A percentile compares a stretch with the other conserved stretches of the same genome.
Evolutionary conservation across 305 asterid genomes (phyloP).

Genomic region (Solanum aculeatissimum): DNA sequence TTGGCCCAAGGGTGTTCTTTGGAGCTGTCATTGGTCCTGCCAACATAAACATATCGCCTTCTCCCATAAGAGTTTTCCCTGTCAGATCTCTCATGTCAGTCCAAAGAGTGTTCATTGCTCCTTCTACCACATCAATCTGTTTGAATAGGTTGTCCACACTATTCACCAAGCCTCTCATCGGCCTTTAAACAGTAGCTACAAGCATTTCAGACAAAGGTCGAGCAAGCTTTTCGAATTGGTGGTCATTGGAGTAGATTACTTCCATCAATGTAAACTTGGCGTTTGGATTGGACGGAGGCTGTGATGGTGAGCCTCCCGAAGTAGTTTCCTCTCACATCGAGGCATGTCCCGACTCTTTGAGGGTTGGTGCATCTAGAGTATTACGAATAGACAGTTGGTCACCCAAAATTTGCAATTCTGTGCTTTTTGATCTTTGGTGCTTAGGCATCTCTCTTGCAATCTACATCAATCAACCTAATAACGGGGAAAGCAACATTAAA

Average conservation of each 20-base stretch:
- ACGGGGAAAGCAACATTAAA: background rate
- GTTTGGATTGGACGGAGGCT: background rate
- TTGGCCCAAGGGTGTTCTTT: no score
- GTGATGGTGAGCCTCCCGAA: background rate
- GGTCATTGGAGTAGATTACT: background rate
- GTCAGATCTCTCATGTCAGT: no score
- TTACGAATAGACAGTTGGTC: background rate
- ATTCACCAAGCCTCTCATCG: no score
- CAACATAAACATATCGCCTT: no score
- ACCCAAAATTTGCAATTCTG: background rate
- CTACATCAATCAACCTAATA: background rate
- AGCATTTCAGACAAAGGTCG: background rate
- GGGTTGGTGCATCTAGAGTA: background rate
- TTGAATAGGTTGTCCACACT: no score
- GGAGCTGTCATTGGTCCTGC: no score
- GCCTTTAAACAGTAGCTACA: background rate
- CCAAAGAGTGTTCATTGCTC: no score
- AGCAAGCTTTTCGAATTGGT: background rate
- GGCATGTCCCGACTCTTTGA: background rate
- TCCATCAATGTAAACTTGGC: background rate
- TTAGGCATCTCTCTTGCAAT: background rate
- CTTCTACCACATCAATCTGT: no score
- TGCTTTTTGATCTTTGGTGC: background rate
- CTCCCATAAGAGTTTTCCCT: no score
- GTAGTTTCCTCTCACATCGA: background rate